Base-by-base conservation (phyloP, 768 basidiomycete genomes). In the Arthromyces matolae region DNA sequence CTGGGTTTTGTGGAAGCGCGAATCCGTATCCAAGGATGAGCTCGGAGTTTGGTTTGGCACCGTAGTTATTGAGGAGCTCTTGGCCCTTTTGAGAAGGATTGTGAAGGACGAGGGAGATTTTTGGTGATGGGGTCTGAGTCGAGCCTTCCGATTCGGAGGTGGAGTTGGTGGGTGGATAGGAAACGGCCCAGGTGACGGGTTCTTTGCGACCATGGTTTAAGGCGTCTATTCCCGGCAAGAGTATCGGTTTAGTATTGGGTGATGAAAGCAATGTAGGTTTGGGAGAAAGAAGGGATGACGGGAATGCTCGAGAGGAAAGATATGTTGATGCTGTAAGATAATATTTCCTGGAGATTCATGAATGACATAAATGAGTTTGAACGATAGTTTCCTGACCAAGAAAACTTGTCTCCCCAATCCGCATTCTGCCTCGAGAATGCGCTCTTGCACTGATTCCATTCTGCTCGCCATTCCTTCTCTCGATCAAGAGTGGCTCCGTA, bases 21-120 rank as follows among this genome's bases (percentile, higher is more conserved):
- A 97, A 98, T 1, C 95, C 94, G 60, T 96, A 97, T 5, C 89
- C 92, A 4, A 97, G 76, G 37, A 97, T 80, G 35, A 97, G 77
- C 64, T 94, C 90, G 22, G 89, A 77, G 63, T 95, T 94, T 0
- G 91, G 82, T 62, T 96, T 96, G 0, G 84, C 79, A 0, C 93
- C 94, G 63, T 96, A 96, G 62, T 95, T 95, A 69, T 93, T 95
- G 69, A 85, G 82, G 16, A 94, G 69, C 62, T 93, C 86, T 20
- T 72, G 59, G 13, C 73, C 77, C 1, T 65, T 51, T 1, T 53
- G 51, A 3, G 72, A 67, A 0, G 69, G 40, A 1, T 58, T 63
- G 56, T 85, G 84, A 6, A 77, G 65, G 2, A 88, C 69, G 42
- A 95, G 75, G 1, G 86, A 80, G 46, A 94, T 77, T 13, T 64